These are phyloP conservation scores for Russula emetica DNA, from an alignment of 768 basidiomycete genomes.

Conservation along the genomic window DNA sequence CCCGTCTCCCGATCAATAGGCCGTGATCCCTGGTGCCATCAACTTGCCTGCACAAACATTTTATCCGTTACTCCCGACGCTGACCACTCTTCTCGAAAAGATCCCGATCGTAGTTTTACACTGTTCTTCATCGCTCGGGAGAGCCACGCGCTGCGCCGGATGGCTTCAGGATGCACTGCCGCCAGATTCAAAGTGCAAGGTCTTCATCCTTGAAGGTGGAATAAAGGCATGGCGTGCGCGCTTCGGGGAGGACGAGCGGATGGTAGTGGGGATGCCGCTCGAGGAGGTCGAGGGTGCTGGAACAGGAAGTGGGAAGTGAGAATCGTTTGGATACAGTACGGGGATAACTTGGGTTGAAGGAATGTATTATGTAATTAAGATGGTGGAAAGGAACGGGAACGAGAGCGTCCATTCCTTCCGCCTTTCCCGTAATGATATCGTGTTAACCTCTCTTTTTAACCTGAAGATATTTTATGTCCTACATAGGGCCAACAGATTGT, in stretches of 20 bases:
- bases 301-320: not conserved
- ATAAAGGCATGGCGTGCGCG: constrained; percentile 30
- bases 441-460: not conserved
- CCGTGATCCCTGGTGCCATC: constrained; percentile 36
- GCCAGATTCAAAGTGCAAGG: constrained; percentile 18
- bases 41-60: constrained; percentile 46
- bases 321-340: too few relatives aligned
- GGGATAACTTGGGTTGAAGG: too few relatives aligned
- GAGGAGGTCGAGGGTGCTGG: not conserved
- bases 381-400: too few relatives aligned
- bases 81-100: constrained; percentile 33
- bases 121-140: constrained; percentile 29
- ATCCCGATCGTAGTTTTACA: constrained; percentile 32
- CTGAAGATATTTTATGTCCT: too few relatives aligned
- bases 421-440: too few relatives aligned
- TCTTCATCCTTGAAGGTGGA: constrained; percentile 30
- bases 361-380: too few relatives aligned
- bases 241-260: constrained; percentile 25
- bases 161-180: constrained; percentile 31
- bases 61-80: constrained; percentile 36
- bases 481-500: not conserved
- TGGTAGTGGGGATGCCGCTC: constrained; percentile 47
- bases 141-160: constrained; percentile 29
- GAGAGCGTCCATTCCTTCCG: too few relatives aligned
- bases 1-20: constrained; percentile 15